A percentile compares a stretch with the other conserved stretches of the same genome.
phyloP scores from a whole-genome alignment of 2,329 filamentous ascomycete species.

The Didymella glomerata region DNA sequence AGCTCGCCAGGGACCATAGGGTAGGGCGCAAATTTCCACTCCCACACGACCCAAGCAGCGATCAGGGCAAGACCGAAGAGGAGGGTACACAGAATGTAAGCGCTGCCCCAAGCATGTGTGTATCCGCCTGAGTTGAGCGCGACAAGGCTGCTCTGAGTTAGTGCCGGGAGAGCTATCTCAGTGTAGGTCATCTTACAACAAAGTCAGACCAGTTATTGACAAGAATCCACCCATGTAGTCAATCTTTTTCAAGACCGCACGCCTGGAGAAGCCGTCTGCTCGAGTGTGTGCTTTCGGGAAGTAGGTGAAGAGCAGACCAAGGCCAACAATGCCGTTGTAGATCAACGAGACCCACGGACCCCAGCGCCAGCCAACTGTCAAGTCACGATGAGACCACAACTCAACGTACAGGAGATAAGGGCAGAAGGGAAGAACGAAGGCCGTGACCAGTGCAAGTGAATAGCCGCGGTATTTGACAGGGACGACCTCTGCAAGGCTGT shows the following conservation, averaged over 20 bases:
- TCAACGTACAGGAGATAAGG: slow-evolving; percentile 46
- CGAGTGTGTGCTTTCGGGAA: slow-evolving; percentile 45
- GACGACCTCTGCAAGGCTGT: slow-evolving; percentile 45
- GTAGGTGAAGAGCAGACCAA: slow-evolving; percentile 45
- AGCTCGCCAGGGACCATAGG: slow-evolving; percentile 53
- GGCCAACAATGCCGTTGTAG: slow-evolving; percentile 42
- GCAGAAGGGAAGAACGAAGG: slow-evolving; percentile 48
- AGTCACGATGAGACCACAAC: slow-evolving; percentile 38
- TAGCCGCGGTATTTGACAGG: slow-evolving; percentile 48
- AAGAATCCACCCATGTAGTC: slow-evolving; percentile 44
- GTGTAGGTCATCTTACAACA: slow-evolving; percentile 35
- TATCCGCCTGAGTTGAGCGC: slow-evolving; percentile 53
- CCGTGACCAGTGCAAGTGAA: slow-evolving; percentile 44
- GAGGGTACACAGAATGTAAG: slow-evolving; percentile 49
- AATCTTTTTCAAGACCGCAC: slow-evolving; percentile 43
- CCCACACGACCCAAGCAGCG: slow-evolving; percentile 47
- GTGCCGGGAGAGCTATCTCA: neutral
- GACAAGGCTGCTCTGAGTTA: slow-evolving; percentile 43
- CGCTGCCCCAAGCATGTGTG: slow-evolving; percentile 51
- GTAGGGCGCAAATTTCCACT: slow-evolving; percentile 50
- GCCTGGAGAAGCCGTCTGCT: slow-evolving; percentile 44
- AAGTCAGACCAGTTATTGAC: slow-evolving; percentile 43
- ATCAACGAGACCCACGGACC: slow-evolving; percentile 48
- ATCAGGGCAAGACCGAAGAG: slow-evolving; percentile 49
- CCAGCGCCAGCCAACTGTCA: slow-evolving; percentile 44